A percentile compares a stretch with the other conserved stretches of the same genome.
Evolutionary conservation across 352 stramenopile genomes (phyloP).

Genomic region (Pythium myriotylum): DNA sequence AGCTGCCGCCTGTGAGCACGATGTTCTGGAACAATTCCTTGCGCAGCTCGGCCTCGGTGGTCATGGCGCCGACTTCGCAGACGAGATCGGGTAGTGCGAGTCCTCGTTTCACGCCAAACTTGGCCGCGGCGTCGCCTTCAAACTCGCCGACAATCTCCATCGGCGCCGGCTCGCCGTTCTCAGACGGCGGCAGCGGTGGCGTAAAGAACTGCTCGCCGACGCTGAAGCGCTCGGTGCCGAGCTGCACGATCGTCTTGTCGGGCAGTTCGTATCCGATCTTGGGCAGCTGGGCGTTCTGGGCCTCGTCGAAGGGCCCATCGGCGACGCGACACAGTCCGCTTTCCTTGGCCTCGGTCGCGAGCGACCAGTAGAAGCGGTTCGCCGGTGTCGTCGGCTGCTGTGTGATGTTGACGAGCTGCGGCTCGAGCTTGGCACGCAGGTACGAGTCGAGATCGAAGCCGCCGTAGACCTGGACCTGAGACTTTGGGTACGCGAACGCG

Average conservation of each 20-base stretch:
- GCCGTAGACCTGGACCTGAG: slow-evolving; percentile 57
- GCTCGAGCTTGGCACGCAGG: slow-evolving; percentile 52
- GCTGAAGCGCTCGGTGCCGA: slow-evolving; percentile 89
- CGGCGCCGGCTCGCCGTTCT: neutral
- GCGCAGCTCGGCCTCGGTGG: slow-evolving; percentile 70
- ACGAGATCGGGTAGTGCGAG: slow-evolving; percentile 69
- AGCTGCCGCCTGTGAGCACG: slow-evolving; percentile 73
- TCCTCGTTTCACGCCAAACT: slow-evolving; percentile 27
- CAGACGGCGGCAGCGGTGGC: neutral
- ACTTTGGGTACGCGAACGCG: slow-evolving; percentile 67
- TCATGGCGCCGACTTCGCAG: slow-evolving; percentile 60
- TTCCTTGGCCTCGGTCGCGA: slow-evolving; percentile 74
- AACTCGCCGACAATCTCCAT: slow-evolving; percentile 15
- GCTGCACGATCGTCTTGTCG: slow-evolving; percentile 78
- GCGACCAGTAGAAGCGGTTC: slow-evolving; percentile 44
- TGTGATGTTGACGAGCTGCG: slow-evolving; percentile 32
- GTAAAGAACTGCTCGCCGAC: slow-evolving; percentile 90
- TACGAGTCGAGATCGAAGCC: slow-evolving; percentile 72
- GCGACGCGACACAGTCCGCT: slow-evolving; percentile 72
- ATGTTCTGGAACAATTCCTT: slow-evolving; percentile 87
- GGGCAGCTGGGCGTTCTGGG: slow-evolving; percentile 69
- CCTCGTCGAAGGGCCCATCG: slow-evolving; percentile 71
- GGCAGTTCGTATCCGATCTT: slow-evolving; percentile 82
- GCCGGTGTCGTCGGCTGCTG: neutral
- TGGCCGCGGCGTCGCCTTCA: slow-evolving; percentile 5